phyloP scores from a whole-genome alignment of 441 rosid genomes.

The Populus trichocarpa region DNA sequence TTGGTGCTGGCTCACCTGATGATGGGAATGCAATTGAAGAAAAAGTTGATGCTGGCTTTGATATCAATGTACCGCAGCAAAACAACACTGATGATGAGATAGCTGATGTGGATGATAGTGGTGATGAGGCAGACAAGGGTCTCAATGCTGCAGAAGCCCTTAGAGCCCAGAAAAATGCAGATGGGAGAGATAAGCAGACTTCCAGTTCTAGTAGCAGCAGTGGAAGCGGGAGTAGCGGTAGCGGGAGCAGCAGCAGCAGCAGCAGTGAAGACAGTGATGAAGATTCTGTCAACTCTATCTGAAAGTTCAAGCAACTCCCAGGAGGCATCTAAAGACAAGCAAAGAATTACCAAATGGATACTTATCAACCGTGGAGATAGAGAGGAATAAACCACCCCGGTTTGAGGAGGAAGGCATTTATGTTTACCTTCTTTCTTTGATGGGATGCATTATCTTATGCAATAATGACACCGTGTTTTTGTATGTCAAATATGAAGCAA shows the following conservation, averaged over 20 bases:
- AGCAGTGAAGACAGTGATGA: constrained; percentile 60
- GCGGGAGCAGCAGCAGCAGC: constrained; percentile 36
- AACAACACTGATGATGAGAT: constrained; percentile 69
- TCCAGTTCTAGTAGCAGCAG: constrained; percentile 71
- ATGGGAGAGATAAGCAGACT: constrained; percentile 29
- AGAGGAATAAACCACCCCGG: not conserved
- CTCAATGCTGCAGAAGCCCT: constrained; percentile 90
- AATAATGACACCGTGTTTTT: not conserved
- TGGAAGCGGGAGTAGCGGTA: constrained; percentile 48
- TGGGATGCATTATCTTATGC: not conserved
- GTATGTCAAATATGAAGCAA: not conserved
- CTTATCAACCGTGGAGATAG: not conserved
- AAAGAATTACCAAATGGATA: constrained; percentile 6
- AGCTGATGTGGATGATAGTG: constrained; percentile 80
- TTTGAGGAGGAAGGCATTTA: not conserved
- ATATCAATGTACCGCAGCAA: constrained; percentile 25
- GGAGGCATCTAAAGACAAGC: not conserved
- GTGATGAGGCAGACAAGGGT: constrained; percentile 59
- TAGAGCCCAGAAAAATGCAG: constrained; percentile 73
- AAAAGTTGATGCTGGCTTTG: constrained; percentile 28
- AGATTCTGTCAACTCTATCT: constrained; percentile 62
- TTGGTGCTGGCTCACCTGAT: constrained; percentile 54
- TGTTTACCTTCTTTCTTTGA: not conserved
- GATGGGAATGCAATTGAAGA: constrained; percentile 34
- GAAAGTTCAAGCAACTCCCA: constrained; percentile 8